These are phyloP conservation scores for Berkeleyomyces rouxiae DNA, from an alignment of 2,329 filamentous ascomycete genomes.

Conservation along the genomic window DNA sequence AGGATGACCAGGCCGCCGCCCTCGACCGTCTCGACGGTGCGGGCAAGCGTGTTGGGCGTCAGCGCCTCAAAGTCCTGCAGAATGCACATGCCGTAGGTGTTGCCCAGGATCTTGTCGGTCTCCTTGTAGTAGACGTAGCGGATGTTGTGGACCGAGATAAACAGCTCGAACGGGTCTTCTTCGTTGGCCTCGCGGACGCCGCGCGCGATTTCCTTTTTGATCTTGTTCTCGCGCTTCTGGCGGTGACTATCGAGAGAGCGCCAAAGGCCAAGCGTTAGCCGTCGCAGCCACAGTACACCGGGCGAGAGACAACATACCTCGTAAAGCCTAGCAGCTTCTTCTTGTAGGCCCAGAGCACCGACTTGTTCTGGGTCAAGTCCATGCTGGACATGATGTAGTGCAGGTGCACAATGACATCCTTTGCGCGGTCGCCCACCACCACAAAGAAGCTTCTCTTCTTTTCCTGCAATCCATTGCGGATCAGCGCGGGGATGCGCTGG, in stretches of 20 bases:
- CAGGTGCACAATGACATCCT: constrained; percentile 87
- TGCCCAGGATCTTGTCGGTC: constrained; percentile 94
- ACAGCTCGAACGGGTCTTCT: constrained; percentile 93
- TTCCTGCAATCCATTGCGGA: constrained; percentile 80
- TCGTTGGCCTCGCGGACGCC: constrained; percentile 83
- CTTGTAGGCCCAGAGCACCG: constrained; percentile 96
- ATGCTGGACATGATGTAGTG: constrained; percentile 85
- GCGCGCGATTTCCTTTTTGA: constrained; percentile 94
- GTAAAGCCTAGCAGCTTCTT: constrained; percentile 91
- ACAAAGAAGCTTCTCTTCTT: constrained; percentile 98
- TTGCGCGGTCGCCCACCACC: constrained; percentile 81
- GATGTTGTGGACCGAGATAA: constrained; percentile 90
- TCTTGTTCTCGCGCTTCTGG: constrained; percentile 95
- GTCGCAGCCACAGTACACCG: not conserved
- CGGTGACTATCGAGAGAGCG: constrained; percentile 46
- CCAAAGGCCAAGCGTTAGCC: not conserved
- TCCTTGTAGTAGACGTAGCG: constrained; percentile 99
- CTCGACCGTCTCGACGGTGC: constrained; percentile 94
- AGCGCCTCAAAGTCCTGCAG: constrained; percentile 95
- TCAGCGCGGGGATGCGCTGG: constrained; percentile 77
- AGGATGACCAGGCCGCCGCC: constrained; percentile 84
- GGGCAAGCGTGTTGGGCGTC: constrained; percentile 87
- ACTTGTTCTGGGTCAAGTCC: constrained; percentile 80
- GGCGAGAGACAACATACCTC: constrained; percentile 27
- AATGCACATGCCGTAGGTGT: constrained; percentile 97